Evolutionary conservation across 306 rosid genomes (phyloP).

Genomic region (Inga leiocalycina): DNA sequence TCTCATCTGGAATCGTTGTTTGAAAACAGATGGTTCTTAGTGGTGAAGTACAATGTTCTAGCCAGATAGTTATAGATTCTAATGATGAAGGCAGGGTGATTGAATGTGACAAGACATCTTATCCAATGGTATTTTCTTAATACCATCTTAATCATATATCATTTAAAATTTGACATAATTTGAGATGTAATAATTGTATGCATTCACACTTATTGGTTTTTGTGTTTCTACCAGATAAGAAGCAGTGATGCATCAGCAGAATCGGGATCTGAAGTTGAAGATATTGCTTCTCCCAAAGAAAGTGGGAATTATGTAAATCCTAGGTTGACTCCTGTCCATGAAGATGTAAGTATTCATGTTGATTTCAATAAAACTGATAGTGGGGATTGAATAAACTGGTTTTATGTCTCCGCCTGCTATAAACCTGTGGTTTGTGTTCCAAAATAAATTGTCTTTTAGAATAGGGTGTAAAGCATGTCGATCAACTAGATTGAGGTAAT

Average conservation of each 20-base stretch:
- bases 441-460: background rate
- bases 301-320: conserved; percentile 40
- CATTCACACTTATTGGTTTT: background rate
- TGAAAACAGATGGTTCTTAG: conserved; percentile 51
- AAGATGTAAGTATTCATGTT: conserved; percentile 50
- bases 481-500: background rate
- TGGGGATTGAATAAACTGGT: background rate
- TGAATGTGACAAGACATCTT: conserved; percentile 47
- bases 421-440: background rate
- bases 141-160: background rate
- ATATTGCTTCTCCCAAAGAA: conserved; percentile 56
- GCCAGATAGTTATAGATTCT: conserved; percentile 54
- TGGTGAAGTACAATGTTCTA: conserved; percentile 53
- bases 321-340: conserved; percentile 58
- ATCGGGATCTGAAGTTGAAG: conserved; percentile 69
- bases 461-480: background rate
- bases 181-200: background rate
- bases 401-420: background rate
- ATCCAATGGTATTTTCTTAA: conserved; percentile 35
- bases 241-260: conserved; percentile 64
- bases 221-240: conserved; percentile 42
- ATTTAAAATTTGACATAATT: background rate
- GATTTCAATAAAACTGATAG: background rate
- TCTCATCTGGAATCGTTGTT: conserved; percentile 6
- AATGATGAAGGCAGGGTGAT: conserved; percentile 43